phyloP scores from a whole-genome alignment of 345 rosid species.

The Cardamine chenopodiifolia region DNA sequence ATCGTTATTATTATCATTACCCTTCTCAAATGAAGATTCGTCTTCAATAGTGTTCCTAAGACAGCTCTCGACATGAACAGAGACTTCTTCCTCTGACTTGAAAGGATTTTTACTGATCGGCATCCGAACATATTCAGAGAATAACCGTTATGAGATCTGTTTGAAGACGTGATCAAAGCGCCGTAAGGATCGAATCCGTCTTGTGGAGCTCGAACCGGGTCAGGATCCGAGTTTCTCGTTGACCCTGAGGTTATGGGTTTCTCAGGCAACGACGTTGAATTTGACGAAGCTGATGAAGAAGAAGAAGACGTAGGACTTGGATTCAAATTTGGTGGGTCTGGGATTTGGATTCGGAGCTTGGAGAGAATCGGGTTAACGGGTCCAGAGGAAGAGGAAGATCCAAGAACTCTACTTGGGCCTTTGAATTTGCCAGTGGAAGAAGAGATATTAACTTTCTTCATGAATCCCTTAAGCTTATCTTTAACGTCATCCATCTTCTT shows the following conservation, averaged over 20 bases:
- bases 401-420: conserved; percentile 83
- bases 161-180: conserved; percentile 71
- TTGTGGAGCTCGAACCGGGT: conserved; percentile 43
- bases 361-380: conserved; percentile 53
- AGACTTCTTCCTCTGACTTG: conserved; percentile 72
- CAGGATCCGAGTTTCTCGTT: conserved; percentile 33
- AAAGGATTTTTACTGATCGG: conserved; percentile 69
- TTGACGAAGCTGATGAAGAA: conserved; percentile 37
- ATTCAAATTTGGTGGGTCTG: conserved; percentile 39
- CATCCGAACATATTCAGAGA: conserved; percentile 74
- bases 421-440: conserved; percentile 84
- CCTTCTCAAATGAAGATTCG: conserved; percentile 23
- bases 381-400: conserved; percentile 67
- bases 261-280: conserved; percentile 42
- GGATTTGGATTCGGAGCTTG: conserved; percentile 48
- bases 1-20: conserved; percentile 25
- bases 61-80: conserved; percentile 78
- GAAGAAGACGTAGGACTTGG: conserved; percentile 46
- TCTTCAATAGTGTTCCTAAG: conserved; percentile 35
- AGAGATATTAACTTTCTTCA: conserved; percentile 80
- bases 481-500: conserved; percentile 77
- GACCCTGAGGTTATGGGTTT: conserved; percentile 46
- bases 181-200: conserved; percentile 74
- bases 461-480: conserved; percentile 84
- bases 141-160: conserved; percentile 74